These are phyloP conservation scores for Apocynum venetum DNA, from an alignment of 257 asterid genomes.

Conservation along the genomic window DNA sequence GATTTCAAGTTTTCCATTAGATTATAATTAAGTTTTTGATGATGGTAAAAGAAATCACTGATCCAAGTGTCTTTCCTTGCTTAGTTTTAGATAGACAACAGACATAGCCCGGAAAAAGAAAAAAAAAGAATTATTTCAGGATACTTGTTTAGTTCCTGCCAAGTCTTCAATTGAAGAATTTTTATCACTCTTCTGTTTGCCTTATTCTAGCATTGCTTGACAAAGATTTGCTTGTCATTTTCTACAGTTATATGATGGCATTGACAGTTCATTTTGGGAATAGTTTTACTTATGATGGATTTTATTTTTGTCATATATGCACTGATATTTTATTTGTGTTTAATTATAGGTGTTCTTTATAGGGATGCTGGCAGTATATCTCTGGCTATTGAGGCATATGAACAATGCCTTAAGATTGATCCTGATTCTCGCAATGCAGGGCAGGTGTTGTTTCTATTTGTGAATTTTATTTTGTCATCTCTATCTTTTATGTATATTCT, in stretches of 20 bases:
- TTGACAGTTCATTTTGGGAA: not conserved
- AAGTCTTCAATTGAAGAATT: not conserved
- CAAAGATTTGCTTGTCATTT: not conserved
- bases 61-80: not conserved
- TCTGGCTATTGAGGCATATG: constrained; percentile 98
- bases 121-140: not conserved
- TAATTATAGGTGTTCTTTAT: constrained; percentile 80
- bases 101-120: not conserved
- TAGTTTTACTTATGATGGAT: not conserved
- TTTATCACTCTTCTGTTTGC: not conserved
- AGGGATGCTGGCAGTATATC: constrained; percentile 98
- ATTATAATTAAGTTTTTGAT: not conserved
- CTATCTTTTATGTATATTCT: not conserved
- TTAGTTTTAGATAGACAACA: not conserved
- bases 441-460: constrained; percentile 56
- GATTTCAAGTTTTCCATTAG: not conserved
- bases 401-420: constrained; percentile 95
- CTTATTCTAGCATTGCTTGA: not conserved
- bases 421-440: constrained; percentile 99
- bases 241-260: no score
- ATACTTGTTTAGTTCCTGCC: not conserved
- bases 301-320: constrained; percentile 9
- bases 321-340: constrained; percentile 8
- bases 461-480: constrained; percentile 1
- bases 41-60: not conserved